Evolutionary conservation across 2,329 filamentous ascomycete genomes (phyloP).

Genomic region (Fusarium sp.): DNA sequence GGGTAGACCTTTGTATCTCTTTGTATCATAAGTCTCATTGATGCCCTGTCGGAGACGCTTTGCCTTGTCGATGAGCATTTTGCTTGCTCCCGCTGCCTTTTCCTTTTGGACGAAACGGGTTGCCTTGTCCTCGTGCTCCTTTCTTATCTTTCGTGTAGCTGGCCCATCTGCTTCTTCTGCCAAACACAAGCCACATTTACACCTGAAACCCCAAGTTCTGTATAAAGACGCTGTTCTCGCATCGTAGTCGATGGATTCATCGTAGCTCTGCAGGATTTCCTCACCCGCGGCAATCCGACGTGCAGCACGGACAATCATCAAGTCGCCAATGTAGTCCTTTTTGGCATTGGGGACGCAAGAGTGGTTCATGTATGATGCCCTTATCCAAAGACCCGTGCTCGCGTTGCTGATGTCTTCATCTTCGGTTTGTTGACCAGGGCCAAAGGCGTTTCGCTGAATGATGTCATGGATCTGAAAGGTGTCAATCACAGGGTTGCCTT

Average conservation of each 20-base stretch:
- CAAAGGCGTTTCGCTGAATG: slow-evolving; percentile 48
- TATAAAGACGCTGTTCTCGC: slow-evolving; percentile 28
- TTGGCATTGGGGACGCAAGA: slow-evolving; percentile 51
- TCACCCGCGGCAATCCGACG: slow-evolving; percentile 46
- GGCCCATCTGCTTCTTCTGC: slow-evolving; percentile 42
- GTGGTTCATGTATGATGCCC: slow-evolving; percentile 55
- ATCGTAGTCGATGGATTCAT: slow-evolving; percentile 42
- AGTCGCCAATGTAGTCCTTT: slow-evolving; percentile 52
- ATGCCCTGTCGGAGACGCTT: slow-evolving; percentile 39
- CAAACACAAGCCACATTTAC: slow-evolving; percentile 48
- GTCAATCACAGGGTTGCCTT: slow-evolving; percentile 40
- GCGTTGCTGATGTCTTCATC: slow-evolving; percentile 45
- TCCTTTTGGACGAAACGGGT: slow-evolving; percentile 28
- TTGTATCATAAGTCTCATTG: slow-evolving; percentile 42
- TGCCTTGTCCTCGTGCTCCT: slow-evolving; percentile 32
- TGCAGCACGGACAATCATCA: slow-evolving; percentile 51
- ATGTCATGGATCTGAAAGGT: slow-evolving; percentile 48
- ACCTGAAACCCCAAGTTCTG: slow-evolving; percentile 53
- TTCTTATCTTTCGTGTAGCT: slow-evolving; percentile 28
- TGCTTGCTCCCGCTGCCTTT: slow-evolving; percentile 17
- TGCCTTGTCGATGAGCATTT: slow-evolving; percentile 33
- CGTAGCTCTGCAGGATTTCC: slow-evolving; percentile 49
- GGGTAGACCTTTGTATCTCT: slow-evolving; percentile 41
- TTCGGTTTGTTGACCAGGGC: slow-evolving; percentile 40
- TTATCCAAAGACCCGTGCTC: slow-evolving; percentile 52